phyloP scores from a whole-genome alignment of 2,329 filamentous ascomycete genomes.

The Chaetomium sp. region DNA sequence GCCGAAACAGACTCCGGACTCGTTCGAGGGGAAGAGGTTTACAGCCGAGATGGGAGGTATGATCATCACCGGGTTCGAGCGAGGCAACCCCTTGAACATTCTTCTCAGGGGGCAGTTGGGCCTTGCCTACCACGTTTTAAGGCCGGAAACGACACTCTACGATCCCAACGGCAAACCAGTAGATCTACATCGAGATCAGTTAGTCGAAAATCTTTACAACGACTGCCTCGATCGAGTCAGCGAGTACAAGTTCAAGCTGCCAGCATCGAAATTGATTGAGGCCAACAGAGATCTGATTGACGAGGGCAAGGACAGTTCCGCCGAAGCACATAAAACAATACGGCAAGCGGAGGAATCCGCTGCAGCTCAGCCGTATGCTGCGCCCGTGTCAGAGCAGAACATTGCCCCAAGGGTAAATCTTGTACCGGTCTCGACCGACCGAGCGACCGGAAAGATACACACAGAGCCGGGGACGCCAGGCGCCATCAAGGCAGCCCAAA shows the following conservation, averaged over 20 bases:
- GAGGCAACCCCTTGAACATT: slow-evolving; percentile 90
- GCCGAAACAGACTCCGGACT: slow-evolving; percentile 53
- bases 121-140: slow-evolving; percentile 80
- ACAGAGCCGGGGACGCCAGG: slow-evolving; percentile 69
- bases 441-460: slow-evolving; percentile 72
- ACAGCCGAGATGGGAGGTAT: slow-evolving; percentile 98
- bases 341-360: slow-evolving; percentile 71
- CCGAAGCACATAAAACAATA: slow-evolving; percentile 71
- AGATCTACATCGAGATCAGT: slow-evolving; percentile 73
- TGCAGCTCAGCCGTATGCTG: slow-evolving; percentile 60
- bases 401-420: slow-evolving; percentile 57
- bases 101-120: slow-evolving; percentile 89
- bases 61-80: slow-evolving; percentile 96
- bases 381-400: slow-evolving; percentile 56
- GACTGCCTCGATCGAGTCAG: slow-evolving; percentile 91
- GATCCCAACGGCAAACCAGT: slow-evolving; percentile 79
- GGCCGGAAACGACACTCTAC: slow-evolving; percentile 82
- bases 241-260: slow-evolving; percentile 80
- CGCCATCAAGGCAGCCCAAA: slow-evolving; percentile 72
- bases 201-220: slow-evolving; percentile 91
- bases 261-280: slow-evolving; percentile 70
- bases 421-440: slow-evolving; percentile 66
- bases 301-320: slow-evolving; percentile 74
- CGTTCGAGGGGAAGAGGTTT: slow-evolving; percentile 61
- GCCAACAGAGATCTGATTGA: slow-evolving; percentile 83